Evolutionary conservation across 1,284 basidiomycete species (phyloP), one percentile per base, ranked within the genome.

Genomic region (Lignosus rhinocerotis): DNA sequence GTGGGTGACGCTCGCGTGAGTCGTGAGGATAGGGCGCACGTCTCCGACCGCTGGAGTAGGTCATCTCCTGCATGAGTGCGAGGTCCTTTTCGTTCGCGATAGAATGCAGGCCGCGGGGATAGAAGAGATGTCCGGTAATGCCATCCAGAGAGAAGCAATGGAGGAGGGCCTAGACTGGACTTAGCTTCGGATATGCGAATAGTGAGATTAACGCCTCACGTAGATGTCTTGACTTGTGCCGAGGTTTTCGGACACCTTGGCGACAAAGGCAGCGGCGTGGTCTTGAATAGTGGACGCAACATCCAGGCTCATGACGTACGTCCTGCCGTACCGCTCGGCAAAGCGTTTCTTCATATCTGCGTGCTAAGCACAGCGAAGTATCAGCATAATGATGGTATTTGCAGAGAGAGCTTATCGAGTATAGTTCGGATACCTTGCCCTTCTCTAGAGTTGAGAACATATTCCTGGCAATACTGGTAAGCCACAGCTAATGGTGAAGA

Each of bases 81-180:
- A 57, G 53, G 39, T 68, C 66, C 12, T 50, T n/a, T 2, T 56
- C 34, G 16, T 65, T 50, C 14, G 58, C 59, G 17, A 64, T 45
- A 3, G 66, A 63, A 38, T 64, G 61, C 10, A 63, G 51, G 2
- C 65, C 68, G 1, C 46, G 38, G 1, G 68, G 68, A 30, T 65
- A 55, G 54, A 67, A 69, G 7, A 69, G 56, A 43, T 68, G 68
- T 7, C 64, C 53, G 0, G 68, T 63, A 43, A 68, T 63, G 21
- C 65, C 57, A 55, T 69, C 68, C 1, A 69, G 56, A 2, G 66
- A 61, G 45, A 65, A 69, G 51, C 68, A 69, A 33, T 68, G 68
- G 6, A 67, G 48, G 9, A 56, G 58, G 7, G 63, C 47, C 67
- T 69, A 43, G n/a, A 12, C 19, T 43, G 34, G 14, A 2, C 11